These are phyloP conservation scores for Metschnikowia lunata DNA, from an alignment of 805 yeast genomes.

Conservation along the genomic window DNA sequence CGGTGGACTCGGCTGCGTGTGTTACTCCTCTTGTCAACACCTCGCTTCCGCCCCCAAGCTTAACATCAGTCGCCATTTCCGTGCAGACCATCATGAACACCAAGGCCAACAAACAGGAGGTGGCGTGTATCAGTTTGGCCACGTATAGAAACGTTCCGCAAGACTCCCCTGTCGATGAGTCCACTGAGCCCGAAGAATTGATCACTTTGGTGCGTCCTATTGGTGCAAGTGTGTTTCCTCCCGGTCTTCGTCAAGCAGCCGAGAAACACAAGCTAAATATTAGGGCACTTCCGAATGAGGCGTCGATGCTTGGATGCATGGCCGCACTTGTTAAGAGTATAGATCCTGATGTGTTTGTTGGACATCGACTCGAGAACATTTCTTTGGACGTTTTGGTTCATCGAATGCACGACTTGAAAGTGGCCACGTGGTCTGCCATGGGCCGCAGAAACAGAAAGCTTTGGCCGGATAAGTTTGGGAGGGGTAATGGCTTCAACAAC, in stretches of 20 bases:
- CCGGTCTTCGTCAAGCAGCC: conserved; percentile 64
- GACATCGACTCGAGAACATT: conserved; percentile 78
- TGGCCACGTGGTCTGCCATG: conserved; percentile 72
- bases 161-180: conserved; percentile 68
- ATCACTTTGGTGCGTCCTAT: conserved; percentile 80
- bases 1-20: conserved; percentile 45
- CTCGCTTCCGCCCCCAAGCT: conserved; percentile 49
- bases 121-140: conserved; percentile 77
- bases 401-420: conserved; percentile 69
- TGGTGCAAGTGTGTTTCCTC: conserved; percentile 62
- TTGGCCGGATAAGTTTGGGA: conserved; percentile 75
- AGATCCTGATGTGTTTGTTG: conserved; percentile 92
- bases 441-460: conserved; percentile 76
- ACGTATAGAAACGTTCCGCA: conserved; percentile 65
- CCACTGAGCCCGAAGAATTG: conserved; percentile 53
- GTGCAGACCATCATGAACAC: conserved; percentile 77
- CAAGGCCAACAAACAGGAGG: conserved; percentile 76
- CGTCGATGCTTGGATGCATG: conserved; percentile 66
- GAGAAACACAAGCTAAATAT: conserved; percentile 49
- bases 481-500: conserved; percentile 46
- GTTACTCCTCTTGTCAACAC: conserved; percentile 47
- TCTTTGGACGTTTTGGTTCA: conserved; percentile 77
- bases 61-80: conserved; percentile 70
- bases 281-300: conserved; percentile 67
- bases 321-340: conserved; percentile 61